Base-by-base conservation (phyloP, 1,284 basidiomycete species). In the Hemileia vastatrix region DNA sequence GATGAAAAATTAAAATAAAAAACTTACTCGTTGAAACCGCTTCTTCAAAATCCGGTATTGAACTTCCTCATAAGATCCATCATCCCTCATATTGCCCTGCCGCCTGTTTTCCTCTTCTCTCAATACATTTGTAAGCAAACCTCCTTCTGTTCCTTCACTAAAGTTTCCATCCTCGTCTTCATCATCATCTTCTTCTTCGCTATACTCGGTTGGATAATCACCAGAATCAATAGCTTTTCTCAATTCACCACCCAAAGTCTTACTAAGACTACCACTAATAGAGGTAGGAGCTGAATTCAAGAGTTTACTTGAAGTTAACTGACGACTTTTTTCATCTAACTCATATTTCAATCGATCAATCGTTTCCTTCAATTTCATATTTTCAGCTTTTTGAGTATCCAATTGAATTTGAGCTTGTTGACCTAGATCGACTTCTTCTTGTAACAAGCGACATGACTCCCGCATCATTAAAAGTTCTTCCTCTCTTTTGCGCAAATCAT, bases 311-410 rank as follows among this genome's bases (percentile, higher is more conserved):
- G 44, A 45, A 4, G 52, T 27, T 8, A 55, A 32, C 19, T 44
- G 36, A 3, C 24, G 19, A 31, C 53, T 6, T 32, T 54, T 45
- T 47, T 62, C 59, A 18, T 62, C 59, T 5, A 62, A 24, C 40
- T 62, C 59, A 50, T 31, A 54, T 36, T 62, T 62, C 6, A 62
- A 21, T 24, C 43, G 33, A 33, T 62, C 59, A 8, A 62, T 54
- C 47, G 59, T 62, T 18, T 44, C 40, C 13, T 62, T 54, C n/a
- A 62, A 33, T 18, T 62, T 53, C 6, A 55, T 33, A 24, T 62
- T 62, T 4, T 52, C 52, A 50, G 48, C 45, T 52, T 62, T 61
- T 54, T 62, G 59, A 23, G 54, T 32, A 24, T 62, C 59, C 9
- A 62, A 54, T 48, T 49, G 49, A n/a, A 19, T 23, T 15, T 44